Percentiles rank a stretch among this genome's conserved stretches.
phyloP scores from a whole-genome alignment of 116 monocot species.

The Phalaenopsis hybrid region DNA sequence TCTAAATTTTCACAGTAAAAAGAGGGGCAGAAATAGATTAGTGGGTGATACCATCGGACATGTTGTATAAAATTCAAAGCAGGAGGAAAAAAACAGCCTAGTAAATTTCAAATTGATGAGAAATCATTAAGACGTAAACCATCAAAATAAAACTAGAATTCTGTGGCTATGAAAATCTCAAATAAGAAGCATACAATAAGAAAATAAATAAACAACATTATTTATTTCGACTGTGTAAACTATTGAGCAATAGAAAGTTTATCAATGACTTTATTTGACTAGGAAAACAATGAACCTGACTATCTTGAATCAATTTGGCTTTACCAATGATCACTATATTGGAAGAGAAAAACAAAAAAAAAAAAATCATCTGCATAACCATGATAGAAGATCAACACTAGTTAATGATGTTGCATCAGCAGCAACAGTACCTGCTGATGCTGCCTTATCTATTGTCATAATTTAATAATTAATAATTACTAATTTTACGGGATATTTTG shows the following conservation, averaged over 20 bases:
- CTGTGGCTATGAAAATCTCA: neutral
- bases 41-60: neutral
- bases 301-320: neutral
- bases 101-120: neutral
- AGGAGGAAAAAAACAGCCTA: neutral
- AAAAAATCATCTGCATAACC: neutral
- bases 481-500: neutral
- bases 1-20: constrained; percentile 33
- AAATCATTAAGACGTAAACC: neutral
- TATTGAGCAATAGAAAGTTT: neutral
- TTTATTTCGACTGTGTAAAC: neutral
- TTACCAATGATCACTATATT: neutral
- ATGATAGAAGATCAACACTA: neutral
- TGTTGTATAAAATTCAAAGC: neutral
- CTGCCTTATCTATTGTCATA: neutral
- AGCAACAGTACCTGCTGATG: neutral
- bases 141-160: neutral
- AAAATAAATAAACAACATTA: neutral
- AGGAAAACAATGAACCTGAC: neutral
- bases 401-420: neutral
- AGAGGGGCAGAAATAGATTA: neutral
- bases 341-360: neutral
- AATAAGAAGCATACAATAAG: neutral
- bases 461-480: neutral
- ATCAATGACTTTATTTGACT: neutral